These are phyloP conservation scores for Exophiala aquamarina DNA, from an alignment of 2,329 filamentous ascomycete genomes.

Conservation along the genomic window DNA sequence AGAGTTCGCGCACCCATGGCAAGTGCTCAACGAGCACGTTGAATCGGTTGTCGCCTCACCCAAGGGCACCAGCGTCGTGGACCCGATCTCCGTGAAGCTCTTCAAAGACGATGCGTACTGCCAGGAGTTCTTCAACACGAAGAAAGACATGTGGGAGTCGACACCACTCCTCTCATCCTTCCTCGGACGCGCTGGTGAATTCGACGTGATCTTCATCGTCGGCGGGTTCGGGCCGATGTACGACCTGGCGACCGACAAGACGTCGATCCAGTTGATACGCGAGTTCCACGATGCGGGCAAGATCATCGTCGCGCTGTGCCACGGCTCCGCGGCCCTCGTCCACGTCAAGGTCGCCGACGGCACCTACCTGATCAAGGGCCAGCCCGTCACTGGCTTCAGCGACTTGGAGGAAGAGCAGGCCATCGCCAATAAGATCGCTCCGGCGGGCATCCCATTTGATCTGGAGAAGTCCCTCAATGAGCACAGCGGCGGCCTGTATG, in stretches of 20 bases:
- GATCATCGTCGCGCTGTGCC: conserved; percentile 51
- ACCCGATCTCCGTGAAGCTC: conserved; percentile 56
- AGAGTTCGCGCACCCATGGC: not conserved
- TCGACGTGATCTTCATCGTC: conserved; percentile 63
- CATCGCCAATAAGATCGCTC: not conserved
- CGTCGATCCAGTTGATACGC: conserved; percentile 45
- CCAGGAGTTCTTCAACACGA: conserved; percentile 56
- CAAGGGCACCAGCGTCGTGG: conserved; percentile 36
- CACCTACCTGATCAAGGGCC: conserved; percentile 40
- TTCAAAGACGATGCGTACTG: conserved; percentile 54
- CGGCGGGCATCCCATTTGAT: conserved; percentile 38
- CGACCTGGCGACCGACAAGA: conserved; percentile 45
- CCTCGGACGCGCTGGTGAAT: conserved; percentile 58
- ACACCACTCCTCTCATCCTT: conserved; percentile 60
- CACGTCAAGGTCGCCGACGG: conserved; percentile 46
- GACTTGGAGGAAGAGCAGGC: conserved; percentile 44
- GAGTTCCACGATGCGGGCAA: conserved; percentile 50
- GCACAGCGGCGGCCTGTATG: conserved; percentile 43
- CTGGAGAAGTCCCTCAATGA: conserved; percentile 45
- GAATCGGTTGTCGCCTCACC: not conserved
- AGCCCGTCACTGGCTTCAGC: conserved; percentile 48
- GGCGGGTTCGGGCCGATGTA: conserved; percentile 58
- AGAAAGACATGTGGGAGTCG: conserved; percentile 62
- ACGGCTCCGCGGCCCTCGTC: conserved; percentile 46
- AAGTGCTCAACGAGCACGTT: not conserved